Conservation (phyloP, 225 moss, liverwort and hornwort species). For the Pseudoscleropodium purum region DNA sequence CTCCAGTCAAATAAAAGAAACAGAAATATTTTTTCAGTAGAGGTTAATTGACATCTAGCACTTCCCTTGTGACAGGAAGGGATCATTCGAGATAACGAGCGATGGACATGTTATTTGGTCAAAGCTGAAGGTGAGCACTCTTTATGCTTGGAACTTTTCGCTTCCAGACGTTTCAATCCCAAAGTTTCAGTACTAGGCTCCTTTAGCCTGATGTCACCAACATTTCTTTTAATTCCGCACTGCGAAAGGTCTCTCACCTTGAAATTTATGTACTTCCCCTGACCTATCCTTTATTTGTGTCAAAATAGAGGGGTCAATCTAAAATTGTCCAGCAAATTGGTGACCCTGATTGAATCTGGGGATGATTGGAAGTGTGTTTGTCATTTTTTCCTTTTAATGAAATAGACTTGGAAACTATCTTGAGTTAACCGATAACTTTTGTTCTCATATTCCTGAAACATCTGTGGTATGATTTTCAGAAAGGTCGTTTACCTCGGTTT, state of each 20-base stretch:
- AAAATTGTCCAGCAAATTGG: background rate
- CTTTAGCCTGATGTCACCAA: background rate
- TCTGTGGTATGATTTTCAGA: conserved; percentile 13
- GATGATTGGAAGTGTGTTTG: background rate
- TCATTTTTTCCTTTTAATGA: background rate
- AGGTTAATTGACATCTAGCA: background rate
- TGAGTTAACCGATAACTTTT: background rate
- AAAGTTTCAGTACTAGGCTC: background rate
- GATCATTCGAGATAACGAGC: conserved; percentile 70
- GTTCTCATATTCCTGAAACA: background rate
- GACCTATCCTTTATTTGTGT: background rate
- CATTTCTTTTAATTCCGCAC: background rate
- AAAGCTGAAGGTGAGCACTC: conserved; percentile 59
- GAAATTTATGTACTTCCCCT: background rate
- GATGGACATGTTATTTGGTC: conserved; percentile 76
- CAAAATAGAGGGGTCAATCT: background rate
- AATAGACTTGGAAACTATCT: background rate
- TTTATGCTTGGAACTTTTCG: background rate
- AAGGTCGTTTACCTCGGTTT: conserved; percentile 43
- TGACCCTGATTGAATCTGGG: background rate
- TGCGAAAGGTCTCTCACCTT: background rate
- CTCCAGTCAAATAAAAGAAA: background rate
- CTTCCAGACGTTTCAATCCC: background rate
- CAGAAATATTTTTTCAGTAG: background rate
- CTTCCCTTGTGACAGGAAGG: conserved; percentile 48